Conservation (phyloP, 495 filamentous ascomycete genomes). For the Saxispiralis lemnorum region DNA sequence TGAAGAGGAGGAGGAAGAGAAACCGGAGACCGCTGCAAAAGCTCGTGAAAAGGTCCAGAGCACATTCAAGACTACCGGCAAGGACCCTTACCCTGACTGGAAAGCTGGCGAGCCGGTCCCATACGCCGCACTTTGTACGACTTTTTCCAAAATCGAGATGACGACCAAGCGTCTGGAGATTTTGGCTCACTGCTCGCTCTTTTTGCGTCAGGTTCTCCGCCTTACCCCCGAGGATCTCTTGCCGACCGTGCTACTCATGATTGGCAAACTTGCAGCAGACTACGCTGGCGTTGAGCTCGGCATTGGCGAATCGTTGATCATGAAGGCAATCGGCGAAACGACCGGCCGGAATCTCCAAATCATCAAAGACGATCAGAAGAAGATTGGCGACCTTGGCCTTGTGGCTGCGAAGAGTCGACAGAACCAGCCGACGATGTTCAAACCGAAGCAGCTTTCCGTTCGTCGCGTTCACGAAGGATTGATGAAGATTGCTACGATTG, state of each 20-base stretch:
- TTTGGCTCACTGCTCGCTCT: constrained; percentile 68
- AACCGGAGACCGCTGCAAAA: constrained; percentile 57
- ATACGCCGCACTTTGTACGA: constrained; percentile 85
- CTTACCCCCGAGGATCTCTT: constrained; percentile 79
- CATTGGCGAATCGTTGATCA: constrained; percentile 91
- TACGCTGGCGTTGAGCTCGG: constrained; percentile 91
- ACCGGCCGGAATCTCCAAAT: constrained; percentile 73
- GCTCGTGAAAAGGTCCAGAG: constrained; percentile 71
- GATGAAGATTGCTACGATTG: constrained; percentile 69
- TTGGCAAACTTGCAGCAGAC: constrained; percentile 91
- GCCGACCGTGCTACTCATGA: constrained; percentile 80
- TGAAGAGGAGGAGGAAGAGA: constrained; percentile 50
- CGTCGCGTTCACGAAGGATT: constrained; percentile 73
- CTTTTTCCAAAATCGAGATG: constrained; percentile 83
- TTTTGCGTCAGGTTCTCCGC: constrained; percentile 80
- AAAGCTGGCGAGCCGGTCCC: constrained; percentile 71
- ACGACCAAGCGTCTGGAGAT: constrained; percentile 83
- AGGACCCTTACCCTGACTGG: constrained; percentile 91
- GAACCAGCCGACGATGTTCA: constrained; percentile 94
- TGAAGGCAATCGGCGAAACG: constrained; percentile 92
- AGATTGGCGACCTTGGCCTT: constrained; percentile 86
- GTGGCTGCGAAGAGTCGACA: constrained; percentile 88
- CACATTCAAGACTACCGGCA: constrained; percentile 42
- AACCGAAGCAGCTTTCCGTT: constrained; percentile 79
- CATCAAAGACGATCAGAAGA: constrained; percentile 85